Percentiles rank a stretch among this genome's conserved stretches.
phyloP scores from a whole-genome alignment of 768 basidiomycete species.

The Suillus subaureus region DNA sequence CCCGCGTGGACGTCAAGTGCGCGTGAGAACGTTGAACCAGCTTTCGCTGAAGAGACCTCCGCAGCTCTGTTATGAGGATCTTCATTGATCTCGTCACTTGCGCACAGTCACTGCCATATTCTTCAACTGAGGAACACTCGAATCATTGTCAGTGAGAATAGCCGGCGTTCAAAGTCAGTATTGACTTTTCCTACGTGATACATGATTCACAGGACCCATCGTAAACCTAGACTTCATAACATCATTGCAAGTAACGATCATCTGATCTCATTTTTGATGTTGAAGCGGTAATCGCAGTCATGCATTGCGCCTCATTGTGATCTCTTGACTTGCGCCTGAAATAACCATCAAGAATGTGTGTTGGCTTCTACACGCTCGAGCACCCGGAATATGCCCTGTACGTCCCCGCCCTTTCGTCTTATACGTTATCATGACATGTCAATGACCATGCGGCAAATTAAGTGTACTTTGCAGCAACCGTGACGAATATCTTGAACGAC shows the following conservation, averaged over 20 bases:
- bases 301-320: not conserved
- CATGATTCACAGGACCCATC: not conserved
- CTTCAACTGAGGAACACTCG: not conserved
- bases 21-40: conserved; percentile 1
- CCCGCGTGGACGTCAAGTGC: not conserved
- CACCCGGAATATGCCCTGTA: conserved; percentile 81
- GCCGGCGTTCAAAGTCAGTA: not conserved
- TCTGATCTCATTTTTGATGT: not conserved
- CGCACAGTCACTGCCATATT: not conserved
- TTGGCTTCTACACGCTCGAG: conserved; percentile 76
- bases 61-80: not conserved
- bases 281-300: not conserved
- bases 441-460: conserved; percentile 48
- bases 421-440: conserved; percentile 5
- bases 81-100: not conserved
- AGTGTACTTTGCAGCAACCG: conserved; percentile 63
- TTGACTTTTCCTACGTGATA: not conserved
- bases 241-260: not conserved
- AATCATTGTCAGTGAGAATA: not conserved
- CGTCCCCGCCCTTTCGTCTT: conserved; percentile 19
- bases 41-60: not conserved
- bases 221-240: not conserved
- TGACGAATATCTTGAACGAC: conserved; percentile 71
- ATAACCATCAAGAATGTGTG: conserved; percentile 57
- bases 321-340: not conserved